Evolutionary conservation across 2,329 filamentous ascomycete genomes (phyloP).

Genomic region (Stagonosporopsis vannaccii): DNA sequence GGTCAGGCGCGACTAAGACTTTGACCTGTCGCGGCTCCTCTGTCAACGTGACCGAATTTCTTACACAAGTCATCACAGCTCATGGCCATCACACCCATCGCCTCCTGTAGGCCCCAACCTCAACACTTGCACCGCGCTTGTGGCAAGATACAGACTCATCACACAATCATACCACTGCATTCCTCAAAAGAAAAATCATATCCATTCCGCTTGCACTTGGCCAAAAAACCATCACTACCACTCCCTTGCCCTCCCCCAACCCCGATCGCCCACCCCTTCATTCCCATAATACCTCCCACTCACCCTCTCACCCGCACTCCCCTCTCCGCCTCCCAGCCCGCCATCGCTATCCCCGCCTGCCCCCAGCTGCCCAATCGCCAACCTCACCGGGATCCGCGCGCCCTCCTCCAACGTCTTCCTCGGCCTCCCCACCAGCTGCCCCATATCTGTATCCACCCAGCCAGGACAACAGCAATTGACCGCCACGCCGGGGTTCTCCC

Average conservation of each 20-base stretch:
- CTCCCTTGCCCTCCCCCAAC: constrained; percentile 15
- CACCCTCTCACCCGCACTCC: constrained; percentile 10
- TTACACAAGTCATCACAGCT: no score
- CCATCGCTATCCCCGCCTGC: constrained; percentile 10
- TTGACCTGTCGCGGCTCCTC: no score
- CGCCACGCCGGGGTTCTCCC: constrained; percentile 9
- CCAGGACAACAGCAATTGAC: constrained; percentile 30
- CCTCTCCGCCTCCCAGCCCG: neutral
- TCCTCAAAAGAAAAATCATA: no score
- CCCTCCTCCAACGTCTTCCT: constrained; percentile 24
- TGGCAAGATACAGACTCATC: no score
- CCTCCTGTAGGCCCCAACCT: no score
- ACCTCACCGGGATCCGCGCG: constrained; percentile 17
- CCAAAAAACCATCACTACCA: constrained; percentile 6
- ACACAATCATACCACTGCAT: no score
- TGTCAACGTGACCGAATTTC: no score
- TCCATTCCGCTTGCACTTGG: no score
- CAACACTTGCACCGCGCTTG: no score
- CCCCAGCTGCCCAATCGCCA: constrained; percentile 20
- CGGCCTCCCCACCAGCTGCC: constrained; percentile 18
- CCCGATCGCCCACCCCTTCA: constrained; percentile 15
- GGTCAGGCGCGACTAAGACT: no score
- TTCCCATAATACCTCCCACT: constrained; percentile 24
- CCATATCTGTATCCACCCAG: constrained; percentile 24
- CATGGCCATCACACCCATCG: no score